A percentile compares a stretch with the other conserved stretches of the same genome.
Evolutionary conservation across 2,329 filamentous ascomycete genomes (phyloP).

Genomic region (Xylariaceae sp.): DNA sequence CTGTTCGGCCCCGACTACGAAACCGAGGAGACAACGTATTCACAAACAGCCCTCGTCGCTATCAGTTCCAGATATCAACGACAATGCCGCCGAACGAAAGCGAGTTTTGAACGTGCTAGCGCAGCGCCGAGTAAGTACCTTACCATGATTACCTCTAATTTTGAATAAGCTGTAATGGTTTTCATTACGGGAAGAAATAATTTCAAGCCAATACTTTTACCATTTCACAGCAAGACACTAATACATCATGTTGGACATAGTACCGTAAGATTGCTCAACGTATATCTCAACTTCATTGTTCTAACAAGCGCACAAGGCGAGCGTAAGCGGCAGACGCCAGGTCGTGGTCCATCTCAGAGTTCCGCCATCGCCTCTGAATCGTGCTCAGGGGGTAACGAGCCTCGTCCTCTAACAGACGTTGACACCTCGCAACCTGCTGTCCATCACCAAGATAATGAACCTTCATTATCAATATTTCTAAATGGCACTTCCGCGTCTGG

Average conservation of each 20-base stretch:
- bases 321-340: slow-evolving; percentile 9
- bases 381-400: not conserved
- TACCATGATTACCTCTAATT: too few species aligned
- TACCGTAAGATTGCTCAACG: slow-evolving; percentile 37
- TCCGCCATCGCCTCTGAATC: not conserved
- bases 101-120: slow-evolving; percentile 51
- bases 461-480: not conserved
- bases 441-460: not conserved
- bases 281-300: not conserved
- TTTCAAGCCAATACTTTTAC: too few species aligned
- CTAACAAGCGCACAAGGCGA: slow-evolving; percentile 13
- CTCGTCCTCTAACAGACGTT: not conserved
- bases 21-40: slow-evolving; percentile 34
- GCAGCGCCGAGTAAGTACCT: slow-evolving; percentile 37
- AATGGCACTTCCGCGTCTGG: not conserved
- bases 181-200: too few species aligned
- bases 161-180: too few species aligned
- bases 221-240: too few species aligned
- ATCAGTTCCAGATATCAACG: slow-evolving; percentile 44
- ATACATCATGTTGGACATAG: too few species aligned
- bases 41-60: slow-evolving; percentile 39
- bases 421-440: not conserved
- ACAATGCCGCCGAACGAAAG: slow-evolving; percentile 51
- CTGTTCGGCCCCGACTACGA: too few species aligned
- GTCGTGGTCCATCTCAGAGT: not conserved